phyloP scores from a whole-genome alignment of 495 filamentous ascomycete species.

The Cryomyces antarcticus region DNA sequence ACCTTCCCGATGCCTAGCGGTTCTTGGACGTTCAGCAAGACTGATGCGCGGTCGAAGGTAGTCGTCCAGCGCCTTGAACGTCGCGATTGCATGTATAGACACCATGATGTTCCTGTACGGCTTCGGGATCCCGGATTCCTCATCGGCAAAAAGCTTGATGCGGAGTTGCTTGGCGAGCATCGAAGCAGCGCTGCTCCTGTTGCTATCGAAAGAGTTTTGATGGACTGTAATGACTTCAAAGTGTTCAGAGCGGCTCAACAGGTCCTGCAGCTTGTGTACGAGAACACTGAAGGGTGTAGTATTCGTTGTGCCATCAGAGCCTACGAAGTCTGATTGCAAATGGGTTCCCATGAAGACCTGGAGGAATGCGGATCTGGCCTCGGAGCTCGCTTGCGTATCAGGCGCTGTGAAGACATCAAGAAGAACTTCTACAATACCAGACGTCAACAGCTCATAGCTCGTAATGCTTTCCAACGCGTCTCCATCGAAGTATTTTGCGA shows the following conservation, averaged over 20 bases:
- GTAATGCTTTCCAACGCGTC: slow-evolving; percentile 83
- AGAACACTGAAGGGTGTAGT: slow-evolving; percentile 78
- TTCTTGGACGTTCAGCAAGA: slow-evolving; percentile 59
- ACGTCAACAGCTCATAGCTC: slow-evolving; percentile 85
- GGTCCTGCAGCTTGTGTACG: slow-evolving; percentile 84
- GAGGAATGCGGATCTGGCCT: slow-evolving; percentile 65
- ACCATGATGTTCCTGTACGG: slow-evolving; percentile 88
- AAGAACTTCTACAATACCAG: slow-evolving; percentile 67
- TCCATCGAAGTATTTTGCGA: slow-evolving; percentile 77
- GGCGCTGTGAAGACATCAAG: slow-evolving; percentile 60
- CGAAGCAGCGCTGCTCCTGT: slow-evolving; percentile 74
- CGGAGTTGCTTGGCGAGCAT: slow-evolving; percentile 95
- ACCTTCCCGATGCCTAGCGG: slow-evolving; percentile 43
- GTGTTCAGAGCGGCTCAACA: slow-evolving; percentile 89
- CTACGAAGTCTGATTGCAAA: slow-evolving; percentile 37
- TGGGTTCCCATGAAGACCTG: slow-evolving; percentile 70
- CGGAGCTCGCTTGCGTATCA: slow-evolving; percentile 21
- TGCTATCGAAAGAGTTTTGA: slow-evolving; percentile 79
- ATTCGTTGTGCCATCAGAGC: slow-evolving; percentile 22
- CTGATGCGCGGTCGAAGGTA: slow-evolving; percentile 83
- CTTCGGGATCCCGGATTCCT: slow-evolving; percentile 69
- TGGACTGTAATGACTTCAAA: slow-evolving; percentile 94
- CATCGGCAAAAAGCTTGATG: slow-evolving; percentile 74
- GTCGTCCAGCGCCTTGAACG: slow-evolving; percentile 91
- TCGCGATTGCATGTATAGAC: slow-evolving; percentile 94